A percentile compares a stretch with the other conserved stretches of the same genome.
Evolutionary conservation across 805 yeast species (phyloP).

Genomic region (Candida pseudofarinosa): DNA sequence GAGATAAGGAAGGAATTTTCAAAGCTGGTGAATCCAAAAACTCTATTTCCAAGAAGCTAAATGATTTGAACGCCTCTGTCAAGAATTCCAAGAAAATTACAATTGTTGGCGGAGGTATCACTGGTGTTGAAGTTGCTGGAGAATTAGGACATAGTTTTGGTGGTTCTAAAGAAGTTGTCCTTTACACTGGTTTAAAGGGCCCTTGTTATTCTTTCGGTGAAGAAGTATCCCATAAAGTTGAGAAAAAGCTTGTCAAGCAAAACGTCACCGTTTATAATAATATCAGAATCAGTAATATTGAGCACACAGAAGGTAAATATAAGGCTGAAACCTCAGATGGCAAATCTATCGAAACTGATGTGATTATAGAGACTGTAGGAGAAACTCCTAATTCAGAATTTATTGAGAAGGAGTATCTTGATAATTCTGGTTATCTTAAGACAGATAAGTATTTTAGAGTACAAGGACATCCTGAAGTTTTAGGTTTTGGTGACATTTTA

Average conservation of each 20-base stretch:
- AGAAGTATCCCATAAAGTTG: conserved; percentile 10
- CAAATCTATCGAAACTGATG: conserved; percentile 18
- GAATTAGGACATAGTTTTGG: conserved; percentile 25
- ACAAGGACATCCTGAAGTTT: conserved; percentile 20
- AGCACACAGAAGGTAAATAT: conserved; percentile 2
- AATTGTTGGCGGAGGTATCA: conserved; percentile 37
- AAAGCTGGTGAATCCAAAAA: conserved; percentile 10
- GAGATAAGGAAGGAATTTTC: conserved; percentile 17
- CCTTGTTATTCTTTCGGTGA: conserved; percentile 15
- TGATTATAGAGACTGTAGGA: conserved; percentile 24
- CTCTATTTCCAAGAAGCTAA: not conserved
- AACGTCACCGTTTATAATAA: conserved; percentile 23
- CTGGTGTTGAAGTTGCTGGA: conserved; percentile 37
- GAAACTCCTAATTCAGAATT: conserved; percentile 31
- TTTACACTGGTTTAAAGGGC: conserved; percentile 21
- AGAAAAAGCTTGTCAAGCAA: conserved; percentile 11
- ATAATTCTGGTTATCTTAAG: conserved; percentile 23
- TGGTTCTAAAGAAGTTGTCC: conserved; percentile 16
- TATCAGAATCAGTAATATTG: conserved; percentile 5
- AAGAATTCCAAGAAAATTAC: conserved; percentile 25
- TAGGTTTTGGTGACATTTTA: conserved; percentile 35
- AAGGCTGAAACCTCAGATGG: conserved; percentile 17
- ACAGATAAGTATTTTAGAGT: conserved; percentile 25
- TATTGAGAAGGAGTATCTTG: conserved; percentile 19
- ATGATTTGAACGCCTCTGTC: conserved; percentile 4